phyloP scores from a whole-genome alignment of 495 filamentous ascomycete genomes.

The Diplogelasinospora grovesii region DNA sequence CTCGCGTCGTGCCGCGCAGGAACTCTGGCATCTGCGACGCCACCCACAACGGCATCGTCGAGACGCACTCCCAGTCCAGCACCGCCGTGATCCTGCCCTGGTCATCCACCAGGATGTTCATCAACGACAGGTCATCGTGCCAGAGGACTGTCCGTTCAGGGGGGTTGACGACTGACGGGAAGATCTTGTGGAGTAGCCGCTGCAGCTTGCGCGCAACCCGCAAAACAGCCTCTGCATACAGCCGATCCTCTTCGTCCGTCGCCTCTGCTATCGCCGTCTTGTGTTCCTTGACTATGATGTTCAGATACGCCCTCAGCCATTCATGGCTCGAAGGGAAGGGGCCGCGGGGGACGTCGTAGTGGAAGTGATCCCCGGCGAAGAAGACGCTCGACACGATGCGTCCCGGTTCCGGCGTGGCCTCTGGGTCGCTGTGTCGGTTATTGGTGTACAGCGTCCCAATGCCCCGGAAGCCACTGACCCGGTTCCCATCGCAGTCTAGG shows the following conservation, averaged over 20 bases:
- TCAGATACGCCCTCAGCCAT: conserved; percentile 22
- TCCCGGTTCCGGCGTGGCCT: conserved; percentile 10
- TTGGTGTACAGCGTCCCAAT: conserved; percentile 27
- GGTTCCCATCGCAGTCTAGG: too few relatives aligned
- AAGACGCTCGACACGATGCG: conserved; percentile 21
- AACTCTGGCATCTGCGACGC: conserved; percentile 41
- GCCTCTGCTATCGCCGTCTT: conserved; percentile 11
- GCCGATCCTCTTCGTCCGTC: conserved; percentile 16
- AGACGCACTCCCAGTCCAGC: conserved; percentile 50
- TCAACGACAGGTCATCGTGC: conserved; percentile 40
- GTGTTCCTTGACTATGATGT: conserved; percentile 23
- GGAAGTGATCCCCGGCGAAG: conserved; percentile 20
- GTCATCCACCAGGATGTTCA: conserved; percentile 47
- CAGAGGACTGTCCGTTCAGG: conserved; percentile 34
- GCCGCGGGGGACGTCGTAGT: conserved; percentile 21
- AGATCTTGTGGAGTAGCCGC: conserved; percentile 20
- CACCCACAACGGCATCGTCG: conserved; percentile 41
- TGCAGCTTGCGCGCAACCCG: conserved; percentile 21
- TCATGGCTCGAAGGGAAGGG: conserved; percentile 25
- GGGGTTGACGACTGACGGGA: conserved; percentile 17
- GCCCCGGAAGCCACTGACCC: conserved; percentile 21
- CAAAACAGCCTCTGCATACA: conserved; percentile 19
- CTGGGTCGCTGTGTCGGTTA: not conserved
- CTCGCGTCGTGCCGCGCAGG: conserved; percentile 22
- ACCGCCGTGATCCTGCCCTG: conserved; percentile 38